These are phyloP conservation scores for Nakazawaea ernobii DNA, from an alignment of 805 yeast genomes.

Conservation along the genomic window DNA sequence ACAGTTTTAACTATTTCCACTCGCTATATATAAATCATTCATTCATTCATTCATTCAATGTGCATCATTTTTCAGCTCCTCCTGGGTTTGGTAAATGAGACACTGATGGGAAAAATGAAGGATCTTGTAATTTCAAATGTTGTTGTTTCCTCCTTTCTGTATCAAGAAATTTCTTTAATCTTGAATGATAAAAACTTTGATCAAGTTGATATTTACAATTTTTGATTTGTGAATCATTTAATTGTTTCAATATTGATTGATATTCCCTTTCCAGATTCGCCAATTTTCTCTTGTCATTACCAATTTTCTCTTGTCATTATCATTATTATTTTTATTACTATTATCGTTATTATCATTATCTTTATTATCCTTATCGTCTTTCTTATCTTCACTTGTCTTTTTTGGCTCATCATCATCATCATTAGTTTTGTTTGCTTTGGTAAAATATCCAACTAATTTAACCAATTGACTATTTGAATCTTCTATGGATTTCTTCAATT, in stretches of 20 bases:
- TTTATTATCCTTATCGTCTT: slow-evolving; percentile 12
- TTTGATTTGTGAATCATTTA: slow-evolving; percentile 19
- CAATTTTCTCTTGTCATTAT: slow-evolving; percentile 3
- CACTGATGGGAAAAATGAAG: slow-evolving; percentile 36
- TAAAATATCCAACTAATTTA: slow-evolving; percentile 20
- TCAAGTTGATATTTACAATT: slow-evolving; percentile 36
- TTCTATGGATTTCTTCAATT: slow-evolving; percentile 26
- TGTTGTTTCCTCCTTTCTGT: slow-evolving; percentile 24
- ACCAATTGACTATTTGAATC: slow-evolving; percentile 18
- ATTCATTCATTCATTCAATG: no score
- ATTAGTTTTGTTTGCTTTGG: no score
- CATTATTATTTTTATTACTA: no score
- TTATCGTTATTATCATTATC: no score
- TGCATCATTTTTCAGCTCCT: background rate
- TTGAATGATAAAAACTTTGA: slow-evolving; percentile 32
- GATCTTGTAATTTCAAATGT: slow-evolving; percentile 14
- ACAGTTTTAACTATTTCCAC: no score
- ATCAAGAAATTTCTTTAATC: slow-evolving; percentile 33
- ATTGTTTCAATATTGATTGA: slow-evolving; percentile 13
- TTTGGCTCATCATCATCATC: slow-evolving; percentile 8
- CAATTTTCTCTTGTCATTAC: slow-evolving; percentile 10
- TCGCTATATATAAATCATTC: no score
- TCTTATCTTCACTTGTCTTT: slow-evolving; percentile 3
- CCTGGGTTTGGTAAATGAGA: slow-evolving; percentile 15
- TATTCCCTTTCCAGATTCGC: slow-evolving; percentile 15